Evolutionary conservation across 345 rosid species (phyloP).

Genomic region (Salix suchowensis): DNA sequence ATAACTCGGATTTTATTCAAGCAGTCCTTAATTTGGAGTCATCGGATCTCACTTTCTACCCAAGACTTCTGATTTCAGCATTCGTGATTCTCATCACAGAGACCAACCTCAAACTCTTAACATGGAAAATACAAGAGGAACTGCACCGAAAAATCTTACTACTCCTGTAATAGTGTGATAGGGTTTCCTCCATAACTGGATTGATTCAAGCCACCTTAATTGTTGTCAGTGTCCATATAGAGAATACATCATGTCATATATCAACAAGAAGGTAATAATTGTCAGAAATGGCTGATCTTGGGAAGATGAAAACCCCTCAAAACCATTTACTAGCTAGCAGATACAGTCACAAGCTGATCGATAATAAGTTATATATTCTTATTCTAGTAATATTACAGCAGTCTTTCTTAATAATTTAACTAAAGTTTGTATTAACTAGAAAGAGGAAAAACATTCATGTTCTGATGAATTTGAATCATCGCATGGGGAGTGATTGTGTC

Average conservation of each 20-base stretch:
- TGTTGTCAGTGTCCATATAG: neutral
- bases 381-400: neutral
- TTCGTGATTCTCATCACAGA: neutral
- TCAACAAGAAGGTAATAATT: neutral
- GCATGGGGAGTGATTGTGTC: constrained; percentile 86
- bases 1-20: no score
- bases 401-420: neutral
- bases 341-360: neutral
- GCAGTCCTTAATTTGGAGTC: neutral
- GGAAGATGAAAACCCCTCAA: neutral
- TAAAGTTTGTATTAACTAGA: constrained; percentile 30
- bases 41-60: neutral
- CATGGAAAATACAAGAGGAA: neutral
- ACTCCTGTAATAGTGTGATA: neutral
- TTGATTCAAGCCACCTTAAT: no score
- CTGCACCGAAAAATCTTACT: neutral
- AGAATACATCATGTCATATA: neutral
- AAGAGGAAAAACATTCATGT: constrained; percentile 63
- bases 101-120: neutral
- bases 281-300: neutral
- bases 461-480: constrained; percentile 82
- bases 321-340: neutral
- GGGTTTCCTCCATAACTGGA: neutral
- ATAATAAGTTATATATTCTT: neutral
- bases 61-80: neutral